Conservation (phyloP, 495 filamentous ascomycete genomes). For the Filosporella fistucella region DNA sequence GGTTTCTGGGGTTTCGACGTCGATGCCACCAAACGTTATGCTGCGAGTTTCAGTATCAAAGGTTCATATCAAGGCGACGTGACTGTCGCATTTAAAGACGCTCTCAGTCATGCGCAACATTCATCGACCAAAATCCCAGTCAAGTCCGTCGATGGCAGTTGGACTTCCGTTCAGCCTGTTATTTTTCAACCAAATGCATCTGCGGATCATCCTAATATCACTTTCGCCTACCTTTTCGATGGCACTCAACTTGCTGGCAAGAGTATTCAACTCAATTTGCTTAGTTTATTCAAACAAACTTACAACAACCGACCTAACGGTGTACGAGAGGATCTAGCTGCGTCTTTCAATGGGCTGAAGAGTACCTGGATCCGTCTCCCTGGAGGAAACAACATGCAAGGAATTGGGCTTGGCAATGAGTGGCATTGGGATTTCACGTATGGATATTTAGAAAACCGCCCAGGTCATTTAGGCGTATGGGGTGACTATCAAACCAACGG, state of each 20-base stretch:
- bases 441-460: conserved; percentile 42
- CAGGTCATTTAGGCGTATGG: conserved; percentile 44
- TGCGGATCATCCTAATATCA: conserved; percentile 35
- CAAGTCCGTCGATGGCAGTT: conserved; percentile 25
- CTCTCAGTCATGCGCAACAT: conserved; percentile 27
- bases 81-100: conserved; percentile 23
- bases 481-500: conserved; percentile 47
- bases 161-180: conserved; percentile 9
- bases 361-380: conserved; percentile 45
- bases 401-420: conserved; percentile 27
- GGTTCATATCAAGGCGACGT: conserved; percentile 26
- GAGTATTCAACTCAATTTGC: conserved; percentile 42
- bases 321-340: conserved; percentile 41
- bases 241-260: conserved; percentile 29
- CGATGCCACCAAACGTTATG: conserved; percentile 33
- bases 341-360: conserved; percentile 32
- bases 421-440: conserved; percentile 55
- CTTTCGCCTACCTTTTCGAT: conserved; percentile 45
- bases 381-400: conserved; percentile 47
- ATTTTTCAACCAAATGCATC: conserved; percentile 33
- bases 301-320: conserved; percentile 44
- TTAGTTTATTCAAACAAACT: conserved; percentile 49
- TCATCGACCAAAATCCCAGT: conserved; percentile 32
- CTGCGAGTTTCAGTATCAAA: conserved; percentile 38
- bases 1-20: conserved; percentile 43